Evolutionary conservation across 2,329 filamentous ascomycete species (phyloP), one percentile per base, ranked within the genome.

Genomic region (Grosmannia serpens): DNA sequence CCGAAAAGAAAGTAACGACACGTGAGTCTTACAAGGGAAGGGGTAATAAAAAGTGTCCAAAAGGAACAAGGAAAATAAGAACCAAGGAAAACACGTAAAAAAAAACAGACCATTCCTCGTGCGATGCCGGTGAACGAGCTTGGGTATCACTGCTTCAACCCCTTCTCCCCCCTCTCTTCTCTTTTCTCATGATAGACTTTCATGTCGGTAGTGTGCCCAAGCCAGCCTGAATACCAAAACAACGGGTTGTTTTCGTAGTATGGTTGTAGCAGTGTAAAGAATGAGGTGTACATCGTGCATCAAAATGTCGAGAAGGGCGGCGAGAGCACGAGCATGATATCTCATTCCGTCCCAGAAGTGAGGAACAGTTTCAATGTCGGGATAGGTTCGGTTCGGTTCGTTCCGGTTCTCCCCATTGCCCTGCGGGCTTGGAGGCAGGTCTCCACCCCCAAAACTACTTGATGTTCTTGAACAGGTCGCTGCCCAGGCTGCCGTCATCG

Each of bases 401-500:
- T 9, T 22, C 24, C n/a, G 13, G 31, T 53, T 22, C 31, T 26
- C 11, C 15, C 26, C 3, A 20, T 31, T 31, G 13, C 24, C 11
- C 15, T 6, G 38, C 5, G 38, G 38, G 11, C 11, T 41, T 17
- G 11, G 4, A 15, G 38, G 13, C 11, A 41, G 17, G n/a, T 7
- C 26, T 46, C 35, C 33, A 44, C 17, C 41, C 8, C 15, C 15
- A 9, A n/a, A 44, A 27, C 53, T 58, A 82, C 66, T 81, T 81
- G 67, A 84, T 83, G 62, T 78, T 74, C 66, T 82, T 82, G 69
- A 84, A 84, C 38, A 84, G 70, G 61, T 83, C 79, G 60, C 71
- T 69, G 55, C 79, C 79, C 35, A 80, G 70, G 58, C 70, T 71
- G 50, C 71, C 74, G 8, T 74, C 73, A 49, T 80, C 73, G 53